These are phyloP conservation scores for Paramecium pentaurelia DNA, from an alignment of 73 alveolate species.

Conservation along the genomic window DNA sequence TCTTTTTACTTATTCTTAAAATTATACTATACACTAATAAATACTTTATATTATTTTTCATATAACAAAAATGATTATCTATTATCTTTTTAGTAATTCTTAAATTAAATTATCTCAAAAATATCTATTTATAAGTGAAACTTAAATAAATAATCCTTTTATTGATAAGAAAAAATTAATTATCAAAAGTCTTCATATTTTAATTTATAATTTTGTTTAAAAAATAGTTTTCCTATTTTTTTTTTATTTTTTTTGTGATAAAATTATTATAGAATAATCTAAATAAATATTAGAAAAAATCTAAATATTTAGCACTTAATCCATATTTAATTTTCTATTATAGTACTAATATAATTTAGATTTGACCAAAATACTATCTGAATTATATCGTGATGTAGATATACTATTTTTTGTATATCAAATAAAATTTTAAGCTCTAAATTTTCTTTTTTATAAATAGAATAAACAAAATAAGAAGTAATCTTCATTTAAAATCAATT, in stretches of 20 bases:
- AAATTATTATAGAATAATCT: too few relatives aligned
- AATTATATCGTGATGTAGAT: constrained; percentile 64
- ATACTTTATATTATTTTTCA: too few relatives aligned
- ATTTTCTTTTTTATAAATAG: not conserved
- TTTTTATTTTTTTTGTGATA: too few relatives aligned
- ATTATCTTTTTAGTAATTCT: too few relatives aligned
- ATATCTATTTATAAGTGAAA: not conserved
- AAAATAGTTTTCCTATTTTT: too few relatives aligned
- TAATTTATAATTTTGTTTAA: too few relatives aligned
- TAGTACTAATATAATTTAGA: constrained; percentile 71
- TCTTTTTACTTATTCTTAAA: not conserved
- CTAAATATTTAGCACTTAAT: constrained; percentile 56
- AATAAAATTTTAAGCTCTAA: constrained; percentile 36
- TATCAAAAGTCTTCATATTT: too few relatives aligned
- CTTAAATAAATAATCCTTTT: not conserved
- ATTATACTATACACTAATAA: too few relatives aligned
- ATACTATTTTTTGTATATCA: constrained; percentile 21
- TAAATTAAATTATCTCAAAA: not conserved
- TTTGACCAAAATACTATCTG: constrained; percentile 78
- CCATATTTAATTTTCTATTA: constrained; percentile 66
- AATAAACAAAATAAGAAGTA: too few relatives aligned
- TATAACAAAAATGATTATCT: too few relatives aligned
- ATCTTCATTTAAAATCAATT: too few relatives aligned
- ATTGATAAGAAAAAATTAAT: not conserved
- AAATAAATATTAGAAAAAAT: too few relatives aligned